Conservation (phyloP, 371 early-diverging fungal genomes). For the Gilbertella persicaria region DNA sequence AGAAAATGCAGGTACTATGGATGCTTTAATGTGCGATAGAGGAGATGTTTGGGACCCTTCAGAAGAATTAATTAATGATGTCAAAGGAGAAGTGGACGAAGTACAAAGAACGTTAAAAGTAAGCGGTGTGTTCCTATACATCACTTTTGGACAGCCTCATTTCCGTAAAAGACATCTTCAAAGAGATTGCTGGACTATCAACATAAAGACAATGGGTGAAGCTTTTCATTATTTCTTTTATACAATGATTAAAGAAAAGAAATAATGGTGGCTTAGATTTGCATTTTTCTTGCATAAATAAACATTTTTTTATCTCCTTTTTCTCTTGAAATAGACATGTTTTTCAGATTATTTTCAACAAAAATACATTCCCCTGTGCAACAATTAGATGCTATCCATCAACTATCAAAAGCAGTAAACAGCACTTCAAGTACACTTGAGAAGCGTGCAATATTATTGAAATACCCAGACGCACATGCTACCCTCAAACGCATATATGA, state of each 20-base stretch:
- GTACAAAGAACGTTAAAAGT: slow-evolving; percentile 74
- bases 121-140: slow-evolving; percentile 81
- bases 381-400: slow-evolving; percentile 36
- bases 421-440: slow-evolving; percentile 29
- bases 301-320: background rate
- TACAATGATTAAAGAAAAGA: slow-evolving; percentile 41
- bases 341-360: slow-evolving; percentile 7
- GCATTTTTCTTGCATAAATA: background rate
- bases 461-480: slow-evolving; percentile 35
- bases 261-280: slow-evolving; percentile 12
- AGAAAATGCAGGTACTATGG: slow-evolving; percentile 58
- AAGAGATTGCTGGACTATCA: slow-evolving; percentile 69
- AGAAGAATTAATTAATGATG: slow-evolving; percentile 63
- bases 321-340: background rate
- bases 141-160: slow-evolving; percentile 92
- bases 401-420: slow-evolving; percentile 34
- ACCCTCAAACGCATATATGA: slow-evolving; percentile 55
- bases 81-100: slow-evolving; percentile 75
- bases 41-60: slow-evolving; percentile 91
- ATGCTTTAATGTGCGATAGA: slow-evolving; percentile 81
- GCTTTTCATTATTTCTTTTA: slow-evolving; percentile 83
- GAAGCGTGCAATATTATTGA: slow-evolving; percentile 33
- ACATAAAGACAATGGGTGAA: slow-evolving; percentile 65
- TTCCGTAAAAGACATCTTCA: slow-evolving; percentile 77
- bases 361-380: slow-evolving; percentile 1